These are phyloP conservation scores for Lepidopterella palustris DNA, from an alignment of 495 filamentous ascomycete genomes.

Conservation along the genomic window DNA sequence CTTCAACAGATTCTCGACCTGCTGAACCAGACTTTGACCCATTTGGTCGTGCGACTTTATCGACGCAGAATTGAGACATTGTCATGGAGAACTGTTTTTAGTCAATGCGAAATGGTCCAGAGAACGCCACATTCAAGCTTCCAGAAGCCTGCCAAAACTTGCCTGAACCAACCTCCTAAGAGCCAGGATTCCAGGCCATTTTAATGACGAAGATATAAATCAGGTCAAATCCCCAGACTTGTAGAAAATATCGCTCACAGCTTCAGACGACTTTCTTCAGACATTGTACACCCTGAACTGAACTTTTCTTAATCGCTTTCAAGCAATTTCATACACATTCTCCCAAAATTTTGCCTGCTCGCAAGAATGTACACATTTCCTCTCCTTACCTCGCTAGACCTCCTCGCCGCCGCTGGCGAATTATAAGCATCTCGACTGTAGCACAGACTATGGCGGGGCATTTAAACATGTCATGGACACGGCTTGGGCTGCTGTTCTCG, in stretches of 20 bases:
- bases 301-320: too few species aligned
- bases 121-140: not conserved
- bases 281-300: too few species aligned
- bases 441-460: slow-evolving; percentile 27
- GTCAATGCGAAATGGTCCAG: not conserved
- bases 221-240: not conserved
- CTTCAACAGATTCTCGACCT: not conserved
- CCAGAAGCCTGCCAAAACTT: slow-evolving; percentile 5
- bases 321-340: slow-evolving; percentile 1
- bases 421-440: slow-evolving; percentile 37
- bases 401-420: slow-evolving; percentile 20
- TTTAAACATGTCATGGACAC: slow-evolving; percentile 29
- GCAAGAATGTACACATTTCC: slow-evolving; percentile 15
- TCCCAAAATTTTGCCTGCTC: not conserved
- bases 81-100: not conserved
- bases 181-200: slow-evolving; percentile 16
- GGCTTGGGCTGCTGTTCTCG: slow-evolving; percentile 12
- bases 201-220: slow-evolving; percentile 15
- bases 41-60: not conserved
- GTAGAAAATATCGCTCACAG: not conserved
- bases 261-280: not conserved
- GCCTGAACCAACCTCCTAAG: slow-evolving; percentile 10
- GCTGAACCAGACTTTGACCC: not conserved
- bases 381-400: slow-evolving; percentile 22
- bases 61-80: not conserved